A percentile compares a stretch with the other conserved stretches of the same genome.
phyloP scores from a whole-genome alignment of 306 rosid species.

The Vigna trinervia region DNA sequence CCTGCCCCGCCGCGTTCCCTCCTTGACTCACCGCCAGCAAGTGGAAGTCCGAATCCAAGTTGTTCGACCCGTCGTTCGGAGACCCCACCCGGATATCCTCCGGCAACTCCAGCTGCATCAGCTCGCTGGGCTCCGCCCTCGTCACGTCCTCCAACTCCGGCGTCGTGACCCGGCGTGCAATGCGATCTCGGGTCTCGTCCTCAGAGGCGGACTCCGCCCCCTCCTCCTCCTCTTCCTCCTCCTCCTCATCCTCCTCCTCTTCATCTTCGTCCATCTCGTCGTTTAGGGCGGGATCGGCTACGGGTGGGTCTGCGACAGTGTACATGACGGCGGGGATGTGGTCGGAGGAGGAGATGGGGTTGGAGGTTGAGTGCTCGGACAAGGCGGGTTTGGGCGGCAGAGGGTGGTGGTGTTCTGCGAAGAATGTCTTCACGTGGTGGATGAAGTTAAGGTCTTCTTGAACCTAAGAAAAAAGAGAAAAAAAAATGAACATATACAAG shows the following conservation, averaged over 20 bases:
- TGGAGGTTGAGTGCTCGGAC: conserved; percentile 90
- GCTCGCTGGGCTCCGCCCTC: conserved; percentile 64
- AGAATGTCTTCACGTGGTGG: conserved; percentile 77
- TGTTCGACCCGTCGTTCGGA: conserved; percentile 80
- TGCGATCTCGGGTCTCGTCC: conserved; percentile 51
- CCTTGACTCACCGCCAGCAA: conserved; percentile 58
- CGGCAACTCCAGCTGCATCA: conserved; percentile 83
- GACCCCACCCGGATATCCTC: conserved; percentile 88
- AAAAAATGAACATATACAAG: background rate
- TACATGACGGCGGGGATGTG: conserved; percentile 53
- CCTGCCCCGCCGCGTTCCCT: conserved; percentile 42
- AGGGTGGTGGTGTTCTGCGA: conserved; percentile 54
- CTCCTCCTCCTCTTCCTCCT: conserved; percentile 24
- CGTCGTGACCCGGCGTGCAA: background rate
- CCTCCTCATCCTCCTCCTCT: conserved; percentile 50
- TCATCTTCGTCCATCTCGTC: conserved; percentile 52
- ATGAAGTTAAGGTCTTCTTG: conserved; percentile 71
- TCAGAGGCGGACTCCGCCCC: conserved; percentile 59
- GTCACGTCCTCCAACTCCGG: conserved; percentile 4
- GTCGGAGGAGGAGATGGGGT: conserved; percentile 70
- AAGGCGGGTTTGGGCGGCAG: conserved; percentile 80
- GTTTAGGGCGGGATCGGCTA: conserved; percentile 36
- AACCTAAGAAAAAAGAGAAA: conserved; percentile 50
- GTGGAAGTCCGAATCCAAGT: conserved; percentile 73
- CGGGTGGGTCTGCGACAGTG: conserved; percentile 45